Evolutionary conservation across 352 stramenopile genomes (phyloP), one percentile per base, ranked within the genome.

Genomic region (Detonula confervacea): DNA sequence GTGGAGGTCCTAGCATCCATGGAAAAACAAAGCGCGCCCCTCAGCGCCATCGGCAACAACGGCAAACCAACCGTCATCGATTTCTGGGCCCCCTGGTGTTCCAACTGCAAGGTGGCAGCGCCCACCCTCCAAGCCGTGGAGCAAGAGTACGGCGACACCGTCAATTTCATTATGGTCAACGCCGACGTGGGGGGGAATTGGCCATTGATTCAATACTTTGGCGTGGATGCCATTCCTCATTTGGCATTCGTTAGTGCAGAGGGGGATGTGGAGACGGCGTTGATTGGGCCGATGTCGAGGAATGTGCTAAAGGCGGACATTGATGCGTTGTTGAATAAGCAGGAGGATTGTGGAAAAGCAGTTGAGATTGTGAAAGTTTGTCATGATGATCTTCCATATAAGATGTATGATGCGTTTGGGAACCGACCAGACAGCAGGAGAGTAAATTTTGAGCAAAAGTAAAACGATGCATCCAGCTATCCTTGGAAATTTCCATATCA

Each of bases 91-190:
- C 88, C 86, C 0, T 88, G 81, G 81, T 93, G 88, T 69, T 70
- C 87, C 65, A 93, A 91, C 71, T 93, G 88, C 37, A 86, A 87
- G 47, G 59, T 81, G 16, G 70, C 74, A 25, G 86, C 86, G 25
- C 83, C 88, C 5, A 93, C 88, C 0, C 52, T 93, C 0, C 47
- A 77, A 24, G 33, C 79, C 7, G 54, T 93, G 0, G 82, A 93
- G 65, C 30, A 89, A 61, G 80, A 90, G 60, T 93, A 92, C 60
- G 64, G 60, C 12, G 79, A 89, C 47, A 52, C 62, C 4, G 74
- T 91, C 0, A 93, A 93, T 65, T 93, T 93, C 55, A 80, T 93
- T 12, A 84, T 90, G 77, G 70, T 93, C 11, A 89, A 93, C 70
- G 87, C 65, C 0, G 69, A 83, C 24, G 83, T 90, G 60, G 56